Base-by-base conservation (phyloP, 208 protist species). In the Trypanosoma vivax region DNA sequence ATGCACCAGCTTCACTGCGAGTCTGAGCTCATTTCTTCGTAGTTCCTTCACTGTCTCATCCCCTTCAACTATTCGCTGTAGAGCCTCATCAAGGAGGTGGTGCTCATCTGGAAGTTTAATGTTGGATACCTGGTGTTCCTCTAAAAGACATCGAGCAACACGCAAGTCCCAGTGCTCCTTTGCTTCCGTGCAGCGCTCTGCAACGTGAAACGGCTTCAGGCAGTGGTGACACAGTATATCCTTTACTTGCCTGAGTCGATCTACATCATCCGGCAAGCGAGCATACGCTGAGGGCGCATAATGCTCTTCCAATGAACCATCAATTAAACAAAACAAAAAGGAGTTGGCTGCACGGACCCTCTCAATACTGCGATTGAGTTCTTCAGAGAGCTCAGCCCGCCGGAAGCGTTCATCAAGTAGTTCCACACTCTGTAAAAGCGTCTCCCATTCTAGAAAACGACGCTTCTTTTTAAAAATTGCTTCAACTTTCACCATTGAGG, bases 241-340 rank as follows among this genome's bases (percentile, higher is more conserved):
- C 60, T 88, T 89, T 35, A 81, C 43, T 2, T 46, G 28, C 29
- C 76, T 79, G 13, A 88, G 50, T 39, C 60, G 64, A 49, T 76
- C 31, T 39, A 92, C 85, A 38, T 89, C 78, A 55, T 84, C 78
- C 31, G 80, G 85, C 21, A 77, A 71, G 33, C 81, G 78, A 23
- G 85, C 85, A 64, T 92, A 92, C 14, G 56, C 53, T n/a, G 60
- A 65, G 19, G 85, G 77, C 43, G 70, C 80, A 53, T 74, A 92
- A 38, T 59, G 52, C 23, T 67, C 57, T 6, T 68, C 65, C 14
- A 84, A 63, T 3, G 85, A 90, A 33, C 85, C 85, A 58, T 92
- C 85, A 55, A 92, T 70, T 21, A 92, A 61, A 49, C 81, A 90
- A 45, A 88, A 90, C 65, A 88, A 86, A 64, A 90, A 92, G 25